Percentiles rank a stretch among this genome's conserved stretches.
Evolutionary conservation across 345 rosid genomes (phyloP).

Genomic region (Eucalyptus caleyi): DNA sequence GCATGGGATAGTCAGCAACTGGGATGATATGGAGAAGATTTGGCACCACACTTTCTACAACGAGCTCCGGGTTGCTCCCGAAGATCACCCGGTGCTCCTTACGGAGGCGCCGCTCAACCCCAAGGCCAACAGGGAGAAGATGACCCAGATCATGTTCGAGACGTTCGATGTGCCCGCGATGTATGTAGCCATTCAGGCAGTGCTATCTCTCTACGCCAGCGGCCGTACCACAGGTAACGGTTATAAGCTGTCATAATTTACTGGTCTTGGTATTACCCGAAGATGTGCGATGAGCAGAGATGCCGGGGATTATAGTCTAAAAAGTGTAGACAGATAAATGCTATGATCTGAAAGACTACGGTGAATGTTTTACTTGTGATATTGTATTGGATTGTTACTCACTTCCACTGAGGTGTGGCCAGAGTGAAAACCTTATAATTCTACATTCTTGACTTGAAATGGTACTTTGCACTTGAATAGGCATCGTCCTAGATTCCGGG

Average conservation of each 20-base stretch:
- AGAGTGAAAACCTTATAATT: neutral
- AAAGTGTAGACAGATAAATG: neutral
- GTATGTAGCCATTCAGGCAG: constrained; percentile 37
- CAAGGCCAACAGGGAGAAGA: constrained; percentile 52
- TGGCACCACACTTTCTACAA: constrained; percentile 49
- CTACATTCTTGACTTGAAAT: neutral
- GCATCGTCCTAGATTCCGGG: constrained; percentile 44
- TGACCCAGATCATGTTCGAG: constrained; percentile 41
- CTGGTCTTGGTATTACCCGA: neutral
- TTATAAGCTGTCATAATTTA: neutral
- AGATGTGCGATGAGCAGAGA: neutral
- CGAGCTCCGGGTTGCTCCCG: constrained; percentile 48
- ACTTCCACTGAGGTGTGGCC: neutral
- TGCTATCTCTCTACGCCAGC: constrained; percentile 51
- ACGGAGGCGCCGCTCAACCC: constrained; percentile 59
- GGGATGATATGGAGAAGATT: constrained; percentile 47
- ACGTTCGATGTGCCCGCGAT: constrained; percentile 25
- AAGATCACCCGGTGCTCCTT: constrained; percentile 54
- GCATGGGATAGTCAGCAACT: constrained; percentile 38
- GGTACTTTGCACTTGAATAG: neutral
- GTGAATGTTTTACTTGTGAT: neutral
- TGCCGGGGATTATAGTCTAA: neutral
- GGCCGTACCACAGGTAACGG: constrained; percentile 47
- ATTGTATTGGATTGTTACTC: neutral
- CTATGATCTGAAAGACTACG: neutral